Evolutionary conservation across 139 green algal genomes (phyloP), one percentile per base, ranked within the genome.

Genomic region (Axilococcus clingmanii): DNA sequence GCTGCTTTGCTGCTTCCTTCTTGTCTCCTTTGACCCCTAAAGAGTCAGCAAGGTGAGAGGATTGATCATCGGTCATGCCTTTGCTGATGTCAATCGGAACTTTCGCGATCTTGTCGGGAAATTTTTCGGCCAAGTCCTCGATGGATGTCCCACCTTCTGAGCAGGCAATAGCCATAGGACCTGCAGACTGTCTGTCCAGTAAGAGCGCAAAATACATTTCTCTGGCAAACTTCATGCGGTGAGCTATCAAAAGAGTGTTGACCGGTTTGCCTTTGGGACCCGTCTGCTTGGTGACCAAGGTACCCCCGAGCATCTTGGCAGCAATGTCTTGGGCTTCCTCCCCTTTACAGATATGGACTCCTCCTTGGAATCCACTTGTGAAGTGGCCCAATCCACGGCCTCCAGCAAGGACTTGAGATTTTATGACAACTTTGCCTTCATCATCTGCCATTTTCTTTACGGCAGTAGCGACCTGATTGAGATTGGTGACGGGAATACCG

Each of bases 181-280:
- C 84, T 5, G 74, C 65, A 5, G 49, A 85, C 33, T 69, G 74
- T 20, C 92, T 67, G 76, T 99, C 92, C 20, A 98, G 75, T 45
- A 95, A 63, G 55, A 99, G 92, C 17, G 91, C 92, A 75, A 99
- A 96, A 69, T 99, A 99, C 89, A 97, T 98, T 69, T 99, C 92
- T 3, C 85, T 83, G 36, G 62, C 69, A 17, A 99, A 68, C 61
- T 87, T 74, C 85, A 98, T 89, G 66, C 95, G 97, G 28, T 75
- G 54, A 7, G 85, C 89, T 2, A 99, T 55, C 44, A 87, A 91
- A 41, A 96, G 64, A 24, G 81, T 93, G 77, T 96, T 96, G 19
- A 99, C 89, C 1, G 92, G 92, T 71, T 99, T 99, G 47, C 92
- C 92, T 25, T 57, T 75, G 25, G 61, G 27, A 7, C 82, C 81